These are phyloP conservation scores for Pugionium cornutum DNA, from an alignment of 345 rosid species.

Conservation along the genomic window DNA sequence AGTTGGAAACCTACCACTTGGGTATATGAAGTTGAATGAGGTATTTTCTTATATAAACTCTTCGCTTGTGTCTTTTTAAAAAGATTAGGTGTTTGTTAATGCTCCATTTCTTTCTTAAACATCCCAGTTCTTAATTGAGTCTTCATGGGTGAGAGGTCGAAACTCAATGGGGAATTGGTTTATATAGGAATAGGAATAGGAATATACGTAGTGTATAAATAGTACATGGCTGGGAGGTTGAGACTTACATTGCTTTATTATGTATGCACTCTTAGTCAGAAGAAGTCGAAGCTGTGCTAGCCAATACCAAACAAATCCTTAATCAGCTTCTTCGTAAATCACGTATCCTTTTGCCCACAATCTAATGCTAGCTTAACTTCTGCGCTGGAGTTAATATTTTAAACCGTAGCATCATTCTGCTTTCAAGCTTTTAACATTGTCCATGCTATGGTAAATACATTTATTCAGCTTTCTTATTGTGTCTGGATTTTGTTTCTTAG, in stretches of 20 bases:
- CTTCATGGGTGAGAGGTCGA: slow-evolving; percentile 14
- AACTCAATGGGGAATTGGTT: slow-evolving; percentile 14
- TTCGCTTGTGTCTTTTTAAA: slow-evolving; percentile 21
- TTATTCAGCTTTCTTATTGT: neutral
- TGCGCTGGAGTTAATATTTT: neutral
- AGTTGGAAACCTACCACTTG: slow-evolving; percentile 91
- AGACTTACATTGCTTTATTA: slow-evolving; percentile 19
- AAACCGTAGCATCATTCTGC: slow-evolving; percentile 11
- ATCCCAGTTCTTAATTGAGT: slow-evolving; percentile 12
- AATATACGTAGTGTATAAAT: neutral
- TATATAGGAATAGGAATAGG: neutral
- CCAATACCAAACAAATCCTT: slow-evolving; percentile 94
- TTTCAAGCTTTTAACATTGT: slow-evolving; percentile 17
- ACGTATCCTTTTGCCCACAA: slow-evolving; percentile 56
- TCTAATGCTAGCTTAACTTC: slow-evolving; percentile 12
- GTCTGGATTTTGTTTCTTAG: slow-evolving; percentile 12
- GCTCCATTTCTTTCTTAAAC: neutral
- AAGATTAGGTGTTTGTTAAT: slow-evolving; percentile 9
- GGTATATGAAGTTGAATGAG: slow-evolving; percentile 69
- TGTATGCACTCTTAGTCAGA: slow-evolving; percentile 57
- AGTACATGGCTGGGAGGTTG: slow-evolving; percentile 11
- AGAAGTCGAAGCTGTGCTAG: slow-evolving; percentile 87
- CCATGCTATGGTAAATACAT: slow-evolving; percentile 14
- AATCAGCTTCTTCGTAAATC: slow-evolving; percentile 87
- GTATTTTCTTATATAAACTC: slow-evolving; percentile 44